Percentiles rank a stretch among this genome's conserved stretches.
These are phyloP conservation scores for Globisporangium acanthophoron DNA, from an alignment of 352 stramenopile genomes.

Conservation along the genomic window DNA sequence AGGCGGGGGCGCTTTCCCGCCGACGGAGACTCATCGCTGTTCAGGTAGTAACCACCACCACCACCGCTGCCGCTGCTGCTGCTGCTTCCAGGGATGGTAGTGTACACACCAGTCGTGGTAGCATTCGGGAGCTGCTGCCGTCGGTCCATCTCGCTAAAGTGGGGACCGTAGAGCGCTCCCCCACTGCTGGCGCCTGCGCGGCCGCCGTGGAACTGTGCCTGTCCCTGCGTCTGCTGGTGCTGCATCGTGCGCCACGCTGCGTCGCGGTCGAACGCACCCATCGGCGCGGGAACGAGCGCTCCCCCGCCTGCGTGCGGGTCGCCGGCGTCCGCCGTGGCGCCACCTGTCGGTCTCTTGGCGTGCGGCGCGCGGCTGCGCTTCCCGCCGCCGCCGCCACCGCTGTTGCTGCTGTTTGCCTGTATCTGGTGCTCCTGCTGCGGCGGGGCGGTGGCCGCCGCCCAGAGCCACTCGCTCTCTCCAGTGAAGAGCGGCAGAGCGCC, in stretches of 20 bases:
- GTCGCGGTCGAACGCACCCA: conserved; percentile 60
- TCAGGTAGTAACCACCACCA: conserved; percentile 4
- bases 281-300: conserved; percentile 10
- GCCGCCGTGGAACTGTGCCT: conserved; percentile 12
- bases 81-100: background rate
- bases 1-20: conserved; percentile 16
- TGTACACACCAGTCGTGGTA: background rate
- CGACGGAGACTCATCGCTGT: conserved; percentile 9
- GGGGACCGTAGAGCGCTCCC: conserved; percentile 8
- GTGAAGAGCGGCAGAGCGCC: conserved; percentile 10
- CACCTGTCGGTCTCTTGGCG: background rate
- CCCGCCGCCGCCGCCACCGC: conserved; percentile 3
- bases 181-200: conserved; percentile 2
- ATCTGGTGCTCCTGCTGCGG: conserved; percentile 2
- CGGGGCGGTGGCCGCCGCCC: conserved; percentile 7
- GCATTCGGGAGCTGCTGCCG: conserved; percentile 10
- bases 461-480: conserved; percentile 21
- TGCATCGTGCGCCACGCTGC: conserved; percentile 44
- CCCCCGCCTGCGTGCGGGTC: background rate
- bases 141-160: conserved; percentile 8
- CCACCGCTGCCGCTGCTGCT: conserved; percentile 1
- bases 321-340: background rate
- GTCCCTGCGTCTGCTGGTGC: conserved; percentile 13
- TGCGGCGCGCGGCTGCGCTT: background rate
- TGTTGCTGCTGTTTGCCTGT: conserved; percentile 3